These are phyloP conservation scores for Drechslerella dactyloides DNA, from an alignment of 2,329 filamentous ascomycete species.

Conservation along the genomic window DNA sequence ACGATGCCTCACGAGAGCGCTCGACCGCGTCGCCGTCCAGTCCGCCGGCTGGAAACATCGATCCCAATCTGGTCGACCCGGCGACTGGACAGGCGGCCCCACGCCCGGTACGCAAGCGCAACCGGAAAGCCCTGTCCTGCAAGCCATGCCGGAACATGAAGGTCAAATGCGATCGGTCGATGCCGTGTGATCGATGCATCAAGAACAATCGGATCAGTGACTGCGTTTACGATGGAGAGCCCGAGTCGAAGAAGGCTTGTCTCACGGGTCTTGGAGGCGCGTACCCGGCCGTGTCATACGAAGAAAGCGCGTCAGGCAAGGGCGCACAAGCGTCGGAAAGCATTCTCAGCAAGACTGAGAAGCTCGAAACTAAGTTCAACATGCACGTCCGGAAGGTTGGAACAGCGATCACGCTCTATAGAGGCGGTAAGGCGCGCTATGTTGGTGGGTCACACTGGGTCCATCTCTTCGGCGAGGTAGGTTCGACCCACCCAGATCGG, in stretches of 20 bases:
- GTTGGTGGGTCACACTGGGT: conserved; percentile 48
- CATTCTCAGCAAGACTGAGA: neutral
- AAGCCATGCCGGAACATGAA: conserved; percentile 49
- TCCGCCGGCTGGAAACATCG: conserved; percentile 28
- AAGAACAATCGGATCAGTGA: conserved; percentile 38
- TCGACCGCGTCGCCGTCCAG: conserved; percentile 16
- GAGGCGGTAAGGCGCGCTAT: conserved; percentile 41
- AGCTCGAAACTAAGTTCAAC: conserved; percentile 1
- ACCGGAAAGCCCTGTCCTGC: conserved; percentile 44
- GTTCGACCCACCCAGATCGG: neutral
- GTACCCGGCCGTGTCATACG: conserved; percentile 10
- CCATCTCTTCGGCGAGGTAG: conserved; percentile 46
- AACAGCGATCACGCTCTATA: conserved; percentile 43
- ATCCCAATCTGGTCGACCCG: conserved; percentile 37
- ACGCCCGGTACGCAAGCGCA: conserved; percentile 41
- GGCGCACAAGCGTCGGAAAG: neutral
- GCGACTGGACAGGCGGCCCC: conserved; percentile 5
- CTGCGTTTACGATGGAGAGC: conserved; percentile 44
- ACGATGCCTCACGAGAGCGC: conserved; percentile 5
- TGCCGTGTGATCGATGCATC: conserved; percentile 43
- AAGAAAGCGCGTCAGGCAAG: conserved; percentile 9
- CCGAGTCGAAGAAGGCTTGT: conserved; percentile 40
- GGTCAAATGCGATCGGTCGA: conserved; percentile 46
- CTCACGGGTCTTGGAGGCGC: conserved; percentile 18
- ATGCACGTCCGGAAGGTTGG: conserved; percentile 32